Base-by-base conservation (phyloP, 1,139 yeast species). In the Lodderomyces parapsilosis region DNA sequence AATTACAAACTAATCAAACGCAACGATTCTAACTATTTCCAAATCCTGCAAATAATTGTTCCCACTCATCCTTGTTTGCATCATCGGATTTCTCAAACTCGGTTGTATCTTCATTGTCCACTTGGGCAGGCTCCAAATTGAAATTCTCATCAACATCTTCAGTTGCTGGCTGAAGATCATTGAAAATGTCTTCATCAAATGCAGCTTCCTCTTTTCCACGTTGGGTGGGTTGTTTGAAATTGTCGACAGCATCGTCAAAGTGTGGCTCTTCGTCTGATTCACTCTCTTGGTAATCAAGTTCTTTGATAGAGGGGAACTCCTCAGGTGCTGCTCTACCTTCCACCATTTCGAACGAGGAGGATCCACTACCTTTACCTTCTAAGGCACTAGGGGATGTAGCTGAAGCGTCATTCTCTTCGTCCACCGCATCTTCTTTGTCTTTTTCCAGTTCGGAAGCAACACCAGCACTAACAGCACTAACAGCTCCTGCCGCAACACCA, bases 1-100 rank as follows among this genome's bases (percentile, higher is more conserved):
- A 15, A 30, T 4, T 30, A 30, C 33, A 15, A 30, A 15, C 18
- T 15, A 7, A 15, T 9, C n/a, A 8, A 3, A 14, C 56, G 63
- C 33, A 30, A n/a, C 11, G 14, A 3, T 13, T 30, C 41, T 71
- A 68, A 27, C 74, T 73, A 55, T 83, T 86, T 24, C 93, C 93
- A 59, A 89, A 86, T 0, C 95, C 96, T 2, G 96, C 94, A 69
- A 90, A 90, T 25, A 90, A 74, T 63, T 89, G 94, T 56, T 90
- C 96, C 97, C 97, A 90, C 62, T 90, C 97, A 56, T 88, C 96
- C 45, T 78, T 76, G 7, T 59, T 68, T 34, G 51, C 48, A 34
- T 56, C 54, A 3, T 43, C 39, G 5, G 33, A 39, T 13, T 53
- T 52, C 10, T 48, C 57, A 41, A 55, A 56, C 9, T 56, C 62